Conservation (phyloP, 164 flowering plant species). For the Magnolia sinica region DNA sequence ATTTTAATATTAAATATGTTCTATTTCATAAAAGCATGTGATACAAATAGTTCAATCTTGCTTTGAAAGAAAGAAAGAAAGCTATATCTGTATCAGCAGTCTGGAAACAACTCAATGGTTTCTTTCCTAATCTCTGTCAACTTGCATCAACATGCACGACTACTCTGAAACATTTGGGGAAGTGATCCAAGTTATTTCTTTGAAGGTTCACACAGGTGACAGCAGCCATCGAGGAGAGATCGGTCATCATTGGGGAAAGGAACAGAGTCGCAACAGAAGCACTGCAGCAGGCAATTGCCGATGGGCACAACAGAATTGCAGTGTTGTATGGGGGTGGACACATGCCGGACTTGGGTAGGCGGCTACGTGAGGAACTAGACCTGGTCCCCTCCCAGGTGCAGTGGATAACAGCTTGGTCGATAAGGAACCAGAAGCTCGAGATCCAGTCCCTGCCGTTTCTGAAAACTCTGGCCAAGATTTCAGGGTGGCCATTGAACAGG, state of each 20-base stretch:
- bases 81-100: no score
- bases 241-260: conserved; percentile 93
- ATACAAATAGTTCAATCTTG: no score
- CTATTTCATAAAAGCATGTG: no score
- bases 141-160: no score
- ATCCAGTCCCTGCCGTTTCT: conserved; percentile 68
- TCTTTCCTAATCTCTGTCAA: no score
- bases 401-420: conserved; percentile 98
- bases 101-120: no score
- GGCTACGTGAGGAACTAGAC: conserved; percentile 75
- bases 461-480: conserved; percentile 56
- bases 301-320: conserved; percentile 74
- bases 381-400: conserved; percentile 63
- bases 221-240: conserved; percentile 67
- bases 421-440: conserved; percentile 43
- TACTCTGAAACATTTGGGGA: background rate
- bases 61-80: no score
- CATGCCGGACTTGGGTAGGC: conserved; percentile 96
- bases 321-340: conserved; percentile 95
- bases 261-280: conserved; percentile 80
- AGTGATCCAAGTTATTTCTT: conserved; percentile 6
- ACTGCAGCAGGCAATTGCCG: conserved; percentile 54
- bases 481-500: conserved; percentile 88
- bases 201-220: conserved; percentile 73
- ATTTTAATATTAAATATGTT: no score